Conservation (phyloP, 495 filamentous ascomycete species). For the Apodospora peruviana region DNA sequence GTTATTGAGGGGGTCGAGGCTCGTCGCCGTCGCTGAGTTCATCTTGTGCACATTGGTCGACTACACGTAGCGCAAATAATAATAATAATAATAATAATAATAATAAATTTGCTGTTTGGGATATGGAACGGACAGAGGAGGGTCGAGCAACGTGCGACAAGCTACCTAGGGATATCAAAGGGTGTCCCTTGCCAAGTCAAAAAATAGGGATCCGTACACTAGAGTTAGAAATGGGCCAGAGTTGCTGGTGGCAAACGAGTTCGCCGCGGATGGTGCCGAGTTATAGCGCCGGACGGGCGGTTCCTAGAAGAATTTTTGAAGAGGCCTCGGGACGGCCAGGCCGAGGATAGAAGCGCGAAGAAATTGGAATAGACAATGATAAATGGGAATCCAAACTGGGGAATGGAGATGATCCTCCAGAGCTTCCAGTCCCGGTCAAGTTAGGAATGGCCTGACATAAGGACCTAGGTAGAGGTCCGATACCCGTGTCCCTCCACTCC, state of each 20-base stretch:
- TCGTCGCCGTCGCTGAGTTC: constrained; percentile 7
- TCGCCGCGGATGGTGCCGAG: neutral
- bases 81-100: no score
- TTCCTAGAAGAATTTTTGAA: neutral
- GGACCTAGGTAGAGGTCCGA: no score
- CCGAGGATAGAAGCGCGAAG: neutral
- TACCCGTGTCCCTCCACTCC: no score
- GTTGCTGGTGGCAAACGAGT: neutral
- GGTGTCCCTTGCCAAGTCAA: no score
- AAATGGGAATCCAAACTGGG: neutral
- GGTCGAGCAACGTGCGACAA: no score
- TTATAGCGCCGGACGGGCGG: neutral
- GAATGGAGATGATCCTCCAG: constrained; percentile 4
- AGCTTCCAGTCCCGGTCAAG: no score
- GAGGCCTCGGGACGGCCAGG: constrained; percentile 3
- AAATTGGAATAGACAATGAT: neutral
- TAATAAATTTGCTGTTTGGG: no score
- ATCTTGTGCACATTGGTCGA: constrained; percentile 11
- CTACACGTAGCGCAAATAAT: neutral
- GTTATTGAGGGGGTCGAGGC: constrained; percentile 1
- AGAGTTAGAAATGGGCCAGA: neutral
- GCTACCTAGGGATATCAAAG: no score
- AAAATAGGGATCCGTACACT: neutral
- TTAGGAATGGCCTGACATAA: no score
- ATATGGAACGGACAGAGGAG: no score